Evolutionary conservation across 768 basidiomycete species (phyloP), one percentile per base, ranked within the genome.

Genomic region (Leccinum broughii): DNA sequence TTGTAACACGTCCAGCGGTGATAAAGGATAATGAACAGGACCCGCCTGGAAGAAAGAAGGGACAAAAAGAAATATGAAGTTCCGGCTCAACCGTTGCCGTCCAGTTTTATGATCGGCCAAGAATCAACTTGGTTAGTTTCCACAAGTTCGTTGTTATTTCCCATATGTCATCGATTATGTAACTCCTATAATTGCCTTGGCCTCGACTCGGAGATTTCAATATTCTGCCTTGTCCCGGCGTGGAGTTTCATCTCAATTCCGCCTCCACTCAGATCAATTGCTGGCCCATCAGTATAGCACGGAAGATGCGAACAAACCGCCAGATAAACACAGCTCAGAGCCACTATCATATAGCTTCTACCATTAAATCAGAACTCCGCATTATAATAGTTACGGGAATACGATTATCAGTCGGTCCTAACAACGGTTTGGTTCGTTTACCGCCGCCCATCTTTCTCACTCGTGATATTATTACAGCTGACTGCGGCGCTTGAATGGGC

Each of bases 31-130:
- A 63, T 17, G n/a, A 61, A 46, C 44, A 76, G 65, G 73, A 55
- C 76, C 73, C 53, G 69, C 72, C 71, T 67, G 61, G 57, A 54
- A 58, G 66, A 59, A 64, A 51, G 46, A 55, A 57, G 52, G 55
- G 24, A 55, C 39, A 15, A 35, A 22, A 35, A 22, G n/a, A 34
- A 34, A 34, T 34, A 24, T 51, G 44, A 30, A 30, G 30, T 30
- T 30, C 30, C 20, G 20, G 11, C 41, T 44, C n/a, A n/a, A 8
- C n/a, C n/a, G 60, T 66, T 62, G 37, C 52, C 20, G 10, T 46
- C 52, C 20, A 8, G 32, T 54, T 62, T 55, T 59, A 59, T 64
- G 50, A 26, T 51, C 20, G 26, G 34, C 59, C 44, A 55, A 17
- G 32, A 32, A 10, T 32, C 32, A 11, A 32, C 32, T 32, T 32